Base-by-base conservation (phyloP, 192 early-diverging fungal genomes). In the Chytriomyces confervae region DNA sequence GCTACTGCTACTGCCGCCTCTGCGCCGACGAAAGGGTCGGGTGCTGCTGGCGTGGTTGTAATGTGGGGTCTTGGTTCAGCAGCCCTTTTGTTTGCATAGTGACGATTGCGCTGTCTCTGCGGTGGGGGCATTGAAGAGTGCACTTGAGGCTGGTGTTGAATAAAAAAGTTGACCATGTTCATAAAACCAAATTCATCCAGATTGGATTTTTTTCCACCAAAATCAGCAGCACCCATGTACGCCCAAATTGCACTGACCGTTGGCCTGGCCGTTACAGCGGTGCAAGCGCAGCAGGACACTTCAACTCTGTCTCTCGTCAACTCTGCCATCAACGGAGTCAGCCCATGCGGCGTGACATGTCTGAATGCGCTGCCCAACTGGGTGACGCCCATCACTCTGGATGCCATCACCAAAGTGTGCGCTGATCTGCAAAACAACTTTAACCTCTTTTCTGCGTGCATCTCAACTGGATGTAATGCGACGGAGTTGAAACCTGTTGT, bases 401-500 rank as follows among this genome's bases (percentile, higher is more conserved):
- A 61, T 63, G 72, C 62, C 6, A 24, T 74, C 60, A 63, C 8
- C 61, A 61, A 16, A 5, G 62, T 74, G 13, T 74, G 72, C 72
- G 44, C 20, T 8, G 50, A 74, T 61, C 10, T 74, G 2, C 72
- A 74, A 49, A 45, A 4, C 44, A 23, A 74, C 18, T 8, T 74
- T 9, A 46, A 61, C 72, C 3, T 7, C 3, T 62, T 62, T 7
- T 53, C 44, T 7, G 6, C 2, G 18, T 74, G 72, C 72, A 23
- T 74, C 48, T 0, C 1, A 24, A 5, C 53, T 48, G 44, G 36
- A 62, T 74, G 72, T 61, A 62, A 74, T 27, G 29, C 72, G 3
- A 74, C 60, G 5, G 72, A 74, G 8, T 8, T 29, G 20, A 45
- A 3, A 23, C 1, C 36, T 45, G 61, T 27, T 18, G 7, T 57